Evolutionary conservation across 331 rosid species (phyloP).

Genomic region (Rosa hybrid): DNA sequence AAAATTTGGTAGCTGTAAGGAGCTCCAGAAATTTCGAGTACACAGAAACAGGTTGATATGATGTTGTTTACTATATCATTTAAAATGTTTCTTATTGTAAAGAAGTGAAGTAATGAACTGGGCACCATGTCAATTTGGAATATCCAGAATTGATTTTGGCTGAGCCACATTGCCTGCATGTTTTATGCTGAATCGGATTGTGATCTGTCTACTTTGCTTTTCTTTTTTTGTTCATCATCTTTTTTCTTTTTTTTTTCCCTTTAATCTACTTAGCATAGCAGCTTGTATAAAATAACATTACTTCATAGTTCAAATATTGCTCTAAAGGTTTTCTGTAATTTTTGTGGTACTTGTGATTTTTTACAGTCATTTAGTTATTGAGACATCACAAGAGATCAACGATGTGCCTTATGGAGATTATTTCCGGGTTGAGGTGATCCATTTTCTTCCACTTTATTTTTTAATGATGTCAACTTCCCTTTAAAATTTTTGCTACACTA

Average conservation of each 20-base stretch:
- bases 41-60: slow-evolving; percentile 70
- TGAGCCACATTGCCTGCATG: not conserved
- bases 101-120: not conserved
- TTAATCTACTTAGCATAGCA: not conserved
- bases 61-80: slow-evolving; percentile 5
- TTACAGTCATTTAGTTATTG: slow-evolving; percentile 84
- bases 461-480: slow-evolving; percentile 8
- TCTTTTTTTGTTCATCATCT: not conserved
- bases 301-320: slow-evolving; percentile 1
- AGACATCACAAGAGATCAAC: slow-evolving; percentile 86
- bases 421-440: slow-evolving; percentile 79
- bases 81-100: not conserved
- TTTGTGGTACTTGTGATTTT: slow-evolving; percentile 36
- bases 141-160: not conserved
- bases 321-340: not conserved
- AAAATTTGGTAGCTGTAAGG: slow-evolving; percentile 80
- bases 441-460: slow-evolving; percentile 8
- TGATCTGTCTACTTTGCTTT: not conserved
- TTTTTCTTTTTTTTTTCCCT: not conserved
- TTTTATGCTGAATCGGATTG: not conserved
- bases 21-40: slow-evolving; percentile 71
- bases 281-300: not conserved
- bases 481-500: not conserved
- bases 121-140: not conserved
- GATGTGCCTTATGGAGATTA: slow-evolving; percentile 93